Conservation (phyloP, 352 stramenopile species). For the Phytophthora sansomeana region DNA sequence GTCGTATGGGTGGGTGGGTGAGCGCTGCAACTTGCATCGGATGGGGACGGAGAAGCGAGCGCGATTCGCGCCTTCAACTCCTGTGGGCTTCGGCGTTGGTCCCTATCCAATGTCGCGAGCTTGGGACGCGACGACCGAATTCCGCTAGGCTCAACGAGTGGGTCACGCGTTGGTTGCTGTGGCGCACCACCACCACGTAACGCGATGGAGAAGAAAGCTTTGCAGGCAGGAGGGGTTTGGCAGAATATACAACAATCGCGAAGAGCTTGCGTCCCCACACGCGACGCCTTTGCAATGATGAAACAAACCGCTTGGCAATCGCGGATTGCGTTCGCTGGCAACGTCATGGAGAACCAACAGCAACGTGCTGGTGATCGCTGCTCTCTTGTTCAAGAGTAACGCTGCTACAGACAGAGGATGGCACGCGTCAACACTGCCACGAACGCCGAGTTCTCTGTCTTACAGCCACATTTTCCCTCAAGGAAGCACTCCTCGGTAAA, state of each 20-base stretch:
- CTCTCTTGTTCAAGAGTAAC: too few species aligned
- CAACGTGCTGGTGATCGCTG: too few species aligned
- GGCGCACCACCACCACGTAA: slow-evolving; percentile 3
- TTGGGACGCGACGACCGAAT: slow-evolving; percentile 6
- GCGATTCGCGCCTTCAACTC: slow-evolving; percentile 15
- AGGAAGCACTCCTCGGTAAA: slow-evolving; percentile 2
- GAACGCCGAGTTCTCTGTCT: neutral
- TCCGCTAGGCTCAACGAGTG: neutral
- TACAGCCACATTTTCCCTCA: slow-evolving; percentile 7
- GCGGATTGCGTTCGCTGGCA: too few species aligned
- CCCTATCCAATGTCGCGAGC: neutral
- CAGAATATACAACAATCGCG: neutral
- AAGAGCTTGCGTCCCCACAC: neutral
- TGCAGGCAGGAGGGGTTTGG: neutral
- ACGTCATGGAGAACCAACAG: too few species aligned
- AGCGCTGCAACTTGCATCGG: slow-evolving; percentile 16
- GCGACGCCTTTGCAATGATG: neutral
- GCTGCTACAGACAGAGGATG: neutral
- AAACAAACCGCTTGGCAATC: too few species aligned
- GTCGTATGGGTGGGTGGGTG: slow-evolving; percentile 6
- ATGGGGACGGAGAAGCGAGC: slow-evolving; percentile 35
- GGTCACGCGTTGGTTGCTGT: neutral
- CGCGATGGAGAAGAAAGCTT: slow-evolving; percentile 7
- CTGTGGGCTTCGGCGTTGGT: neutral
- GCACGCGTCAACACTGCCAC: neutral